Percentiles rank a stretch among this genome's conserved stretches.
These are phyloP conservation scores for Meyerozyma carpophila DNA, from an alignment of 1,139 yeast genomes.

Conservation along the genomic window DNA sequence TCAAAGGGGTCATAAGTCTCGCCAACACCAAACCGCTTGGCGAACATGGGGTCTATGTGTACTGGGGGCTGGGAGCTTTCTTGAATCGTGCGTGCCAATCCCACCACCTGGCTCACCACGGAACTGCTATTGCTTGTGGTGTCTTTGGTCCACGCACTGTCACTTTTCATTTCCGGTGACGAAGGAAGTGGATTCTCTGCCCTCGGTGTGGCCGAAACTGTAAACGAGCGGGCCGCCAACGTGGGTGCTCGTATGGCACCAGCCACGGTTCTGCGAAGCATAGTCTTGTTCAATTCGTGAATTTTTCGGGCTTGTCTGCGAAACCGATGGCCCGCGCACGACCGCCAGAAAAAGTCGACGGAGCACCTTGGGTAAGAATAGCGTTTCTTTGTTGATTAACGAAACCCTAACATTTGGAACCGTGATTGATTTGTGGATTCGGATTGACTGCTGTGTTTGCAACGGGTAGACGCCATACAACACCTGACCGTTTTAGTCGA, in stretches of 20 bases:
- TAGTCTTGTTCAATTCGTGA: not conserved
- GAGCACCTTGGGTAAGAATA: not conserved
- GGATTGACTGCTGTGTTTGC: no score
- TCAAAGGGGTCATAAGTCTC: conserved; percentile 70
- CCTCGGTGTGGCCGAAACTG: not conserved
- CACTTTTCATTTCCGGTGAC: conserved; percentile 29
- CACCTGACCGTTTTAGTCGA: no score
- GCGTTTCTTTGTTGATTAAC: not conserved
- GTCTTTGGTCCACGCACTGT: conserved; percentile 21
- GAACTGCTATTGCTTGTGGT: conserved; percentile 5
- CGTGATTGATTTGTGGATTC: no score
- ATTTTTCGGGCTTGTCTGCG: not conserved
- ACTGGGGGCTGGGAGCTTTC: conserved; percentile 20
- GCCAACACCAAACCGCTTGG: conserved; percentile 37
- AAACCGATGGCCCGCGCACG: not conserved
- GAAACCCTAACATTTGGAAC: no score
- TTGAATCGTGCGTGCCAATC: conserved; percentile 26
- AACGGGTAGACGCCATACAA: no score
- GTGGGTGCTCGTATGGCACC: not conserved
- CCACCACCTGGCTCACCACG: conserved; percentile 20
- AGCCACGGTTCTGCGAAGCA: not conserved
- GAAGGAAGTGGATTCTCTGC: conserved; percentile 18
- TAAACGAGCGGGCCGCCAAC: not conserved
- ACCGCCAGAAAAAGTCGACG: not conserved
- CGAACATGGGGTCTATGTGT: conserved; percentile 25